Conservation (phyloP, 2,329 filamentous ascomycete species). For the Cyclaneusma minus region DNA sequence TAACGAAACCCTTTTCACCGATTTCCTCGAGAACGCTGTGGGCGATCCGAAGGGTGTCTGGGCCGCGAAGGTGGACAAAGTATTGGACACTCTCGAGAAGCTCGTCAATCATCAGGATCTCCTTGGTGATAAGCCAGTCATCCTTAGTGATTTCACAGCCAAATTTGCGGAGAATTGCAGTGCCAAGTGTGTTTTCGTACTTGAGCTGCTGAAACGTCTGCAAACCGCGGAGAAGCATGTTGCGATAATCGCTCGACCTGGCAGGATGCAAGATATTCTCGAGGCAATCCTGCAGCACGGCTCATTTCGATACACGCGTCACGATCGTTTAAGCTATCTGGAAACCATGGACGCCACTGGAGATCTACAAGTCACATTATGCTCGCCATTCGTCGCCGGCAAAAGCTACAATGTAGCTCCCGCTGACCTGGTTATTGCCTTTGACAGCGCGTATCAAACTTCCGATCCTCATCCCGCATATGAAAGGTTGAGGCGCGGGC, state of each 20-base stretch:
- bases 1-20: too few relatives aligned
- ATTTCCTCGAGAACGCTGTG: too few relatives aligned
- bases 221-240: slow-evolving; percentile 28
- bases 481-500: too few relatives aligned
- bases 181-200: slow-evolving; percentile 43
- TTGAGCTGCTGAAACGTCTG: slow-evolving; percentile 34
- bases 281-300: slow-evolving; percentile 29
- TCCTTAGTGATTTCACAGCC: slow-evolving; percentile 24
- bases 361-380: slow-evolving; percentile 10
- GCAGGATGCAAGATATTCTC: slow-evolving; percentile 34
- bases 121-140: slow-evolving; percentile 26
- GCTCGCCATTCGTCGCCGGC: slow-evolving; percentile 9
- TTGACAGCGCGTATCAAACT: slow-evolving; percentile 3
- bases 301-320: slow-evolving; percentile 18
- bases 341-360: slow-evolving; percentile 8
- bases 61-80: slow-evolving; percentile 31
- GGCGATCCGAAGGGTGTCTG: too few relatives aligned
- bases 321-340: slow-evolving; percentile 15
- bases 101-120: slow-evolving; percentile 42
- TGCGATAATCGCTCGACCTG: slow-evolving; percentile 35
- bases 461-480: too few relatives aligned
- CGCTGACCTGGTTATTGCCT: slow-evolving; percentile 7
- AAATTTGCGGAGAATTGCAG: slow-evolving; percentile 41
- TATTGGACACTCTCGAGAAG: slow-evolving; percentile 34
- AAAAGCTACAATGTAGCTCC: slow-evolving; percentile 4